Base-by-base conservation (phyloP, 352 stramenopile genomes). In the Pilasporangium apinafurcum region DNA sequence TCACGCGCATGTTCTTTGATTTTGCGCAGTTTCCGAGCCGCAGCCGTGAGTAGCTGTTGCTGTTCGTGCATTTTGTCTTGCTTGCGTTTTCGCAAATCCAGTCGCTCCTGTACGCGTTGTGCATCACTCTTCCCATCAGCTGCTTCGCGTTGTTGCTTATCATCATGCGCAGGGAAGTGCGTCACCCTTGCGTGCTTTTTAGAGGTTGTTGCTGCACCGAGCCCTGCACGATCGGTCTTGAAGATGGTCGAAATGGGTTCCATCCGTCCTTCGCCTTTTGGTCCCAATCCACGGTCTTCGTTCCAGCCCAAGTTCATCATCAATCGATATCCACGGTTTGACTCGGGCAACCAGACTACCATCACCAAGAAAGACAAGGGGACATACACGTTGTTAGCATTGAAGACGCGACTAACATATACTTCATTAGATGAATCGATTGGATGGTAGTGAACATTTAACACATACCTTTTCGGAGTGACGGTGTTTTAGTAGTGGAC, bases 261-360 rank as follows among this genome's bases (percentile, higher is more conserved):
- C 27, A 80, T 36, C 41, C 59, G 65, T n/a, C 68, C 72, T 9
- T 58, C 42, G 8, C 50, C 57, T 5, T 44, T 27, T 7, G 56
- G 53, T 1, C 69, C 69, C 18, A 86, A 38, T 5, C 67, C 73
- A 4, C 39, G 12, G 51, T 57, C 46, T 31, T 78, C 57, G 24
- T 73, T 51, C 73, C 73, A 83, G 26, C 68, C 73, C 70, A 86
- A 78, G 50, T 41, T 54, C 47, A 61, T 67, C 27, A 86, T 56
- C 50, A 83, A 46, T 32, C 80, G 59, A 52, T 75, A 83, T 22
- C 73, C 70, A 17, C 69, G 67, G 42, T 86, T 86, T n/a, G 69
- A 70, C 52, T 82, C 69, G 2, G 73, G 69, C 29, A 86, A 58
- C 73, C 73, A 86, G 14, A 83, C 62, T 80, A 13, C 8, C 32